Evolutionary conservation across 495 filamentous ascomycete genomes (phyloP), one percentile per base, ranked within the genome.

Genomic region (Darksidea phi): DNA sequence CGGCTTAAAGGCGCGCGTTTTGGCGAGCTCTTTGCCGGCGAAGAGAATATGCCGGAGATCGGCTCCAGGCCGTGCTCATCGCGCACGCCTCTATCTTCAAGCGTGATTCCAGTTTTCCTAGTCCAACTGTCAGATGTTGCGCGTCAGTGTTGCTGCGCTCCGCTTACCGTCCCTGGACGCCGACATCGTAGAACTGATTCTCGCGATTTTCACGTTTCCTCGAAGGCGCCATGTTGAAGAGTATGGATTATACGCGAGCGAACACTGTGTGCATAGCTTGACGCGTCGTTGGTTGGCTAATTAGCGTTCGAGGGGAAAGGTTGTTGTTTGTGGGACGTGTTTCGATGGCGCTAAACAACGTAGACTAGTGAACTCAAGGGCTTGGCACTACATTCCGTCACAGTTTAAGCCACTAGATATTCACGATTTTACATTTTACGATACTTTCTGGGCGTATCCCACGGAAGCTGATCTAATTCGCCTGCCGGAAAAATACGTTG

Each of bases 41-140:
- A 96, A 2, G 91, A 96, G 74, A 96, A 97, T 64, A 96, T 83
- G 48, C 80, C 81, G 23, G 90, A 87, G 53, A 96, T 80, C 34
- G 85, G 84, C 72, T 97, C 91, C 75, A 98, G 82, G 72, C 95
- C 94, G 80, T 95, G 77, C 70, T 91, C 94, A 75, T 97, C 91
- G 75, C 90, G 86, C 52, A 87, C 75, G 41, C 89, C 89, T 54
- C 79, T 82, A 74, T 97, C 90, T 70, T 83, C 81, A 25, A 98
- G 73, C 0, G 84, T 88, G 28, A 95, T 79, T 21, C 94, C 94
- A 8, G 94, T 98, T 81, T 93, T 81, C 67, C 85, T 88, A 28
- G 7, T 21, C 26, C 13, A 18, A 32, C n/a, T 26, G 55, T 56
- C 38, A 65, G 52, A 7, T 11, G 47, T 34, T 41, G 46, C 15